Evolutionary conservation across 148 eudicot species (phyloP).

Genomic region (Rhododendron ovatum): DNA sequence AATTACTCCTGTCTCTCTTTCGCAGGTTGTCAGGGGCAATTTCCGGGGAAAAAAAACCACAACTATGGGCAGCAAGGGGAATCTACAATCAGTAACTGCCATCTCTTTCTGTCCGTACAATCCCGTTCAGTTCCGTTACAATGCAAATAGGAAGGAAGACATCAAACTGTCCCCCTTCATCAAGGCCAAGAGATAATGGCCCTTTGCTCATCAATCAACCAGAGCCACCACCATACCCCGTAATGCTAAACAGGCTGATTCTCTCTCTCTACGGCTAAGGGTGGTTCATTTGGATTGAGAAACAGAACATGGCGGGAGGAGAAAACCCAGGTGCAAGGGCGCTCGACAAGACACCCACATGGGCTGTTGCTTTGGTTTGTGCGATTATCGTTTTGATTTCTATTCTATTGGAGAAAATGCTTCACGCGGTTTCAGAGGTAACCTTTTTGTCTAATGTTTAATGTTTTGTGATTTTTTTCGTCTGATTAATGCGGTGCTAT

Average conservation of each 20-base stretch:
- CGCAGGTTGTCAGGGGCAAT: conserved; percentile 4
- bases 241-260: neutral
- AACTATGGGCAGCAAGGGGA: neutral
- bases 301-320: conserved; percentile 28
- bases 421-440: conserved; percentile 59
- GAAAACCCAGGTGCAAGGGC: conserved; percentile 33
- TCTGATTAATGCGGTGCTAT: neutral
- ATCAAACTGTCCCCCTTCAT: neutral
- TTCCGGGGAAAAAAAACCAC: neutral
- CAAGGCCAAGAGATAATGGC: neutral
- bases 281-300: neutral
- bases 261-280: neutral
- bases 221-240: neutral
- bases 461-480: neutral
- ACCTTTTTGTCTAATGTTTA: neutral
- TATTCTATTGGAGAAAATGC: conserved; percentile 55
- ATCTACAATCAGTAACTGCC: neutral
- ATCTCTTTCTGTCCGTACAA: conserved; percentile 13
- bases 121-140: conserved; percentile 30
- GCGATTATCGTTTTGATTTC: conserved; percentile 62
- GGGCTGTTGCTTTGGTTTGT: conserved; percentile 79
- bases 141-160: neutral
- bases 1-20: neutral
- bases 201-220: neutral
- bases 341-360: conserved; percentile 80